A percentile compares a stretch with the other conserved stretches of the same genome.
phyloP scores from a whole-genome alignment of 2,329 filamentous ascomycete species.

The Colletotrichum echinochloae region DNA sequence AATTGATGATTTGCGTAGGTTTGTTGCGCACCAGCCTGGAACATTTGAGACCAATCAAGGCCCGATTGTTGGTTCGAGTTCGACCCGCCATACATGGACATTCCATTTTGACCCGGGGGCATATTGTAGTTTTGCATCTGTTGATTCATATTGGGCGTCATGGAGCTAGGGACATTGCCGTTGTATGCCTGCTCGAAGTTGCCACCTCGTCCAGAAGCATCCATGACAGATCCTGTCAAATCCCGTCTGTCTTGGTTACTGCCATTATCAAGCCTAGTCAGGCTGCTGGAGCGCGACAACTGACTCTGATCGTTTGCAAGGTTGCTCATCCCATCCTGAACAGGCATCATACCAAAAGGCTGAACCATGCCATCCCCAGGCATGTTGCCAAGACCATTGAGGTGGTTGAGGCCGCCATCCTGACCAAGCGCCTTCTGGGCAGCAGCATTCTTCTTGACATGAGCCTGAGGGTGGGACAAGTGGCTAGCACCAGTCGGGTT shows the following conservation, averaged over 20 bases:
- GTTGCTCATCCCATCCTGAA: constrained; percentile 69
- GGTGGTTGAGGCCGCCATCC: constrained; percentile 68
- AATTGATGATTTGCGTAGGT: constrained; percentile 70
- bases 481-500: constrained; percentile 96
- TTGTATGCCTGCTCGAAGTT: constrained; percentile 67
- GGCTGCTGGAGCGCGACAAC: constrained; percentile 70
- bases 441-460: constrained; percentile 81
- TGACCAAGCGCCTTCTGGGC: constrained; percentile 68
- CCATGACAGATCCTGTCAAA: constrained; percentile 66
- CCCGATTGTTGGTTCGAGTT: constrained; percentile 71
- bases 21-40: constrained; percentile 78
- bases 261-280: constrained; percentile 68
- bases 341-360: constrained; percentile 67
- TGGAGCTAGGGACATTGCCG: constrained; percentile 68
- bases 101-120: constrained; percentile 71
- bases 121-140: constrained; percentile 74
- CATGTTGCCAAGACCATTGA: constrained; percentile 71
- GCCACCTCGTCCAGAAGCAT: constrained; percentile 55
- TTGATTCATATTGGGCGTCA: constrained; percentile 72
- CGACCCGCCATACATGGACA: constrained; percentile 72
- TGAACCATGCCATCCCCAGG: constrained; percentile 68
- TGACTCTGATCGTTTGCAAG: constrained; percentile 71
- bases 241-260: constrained; percentile 68
- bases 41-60: constrained; percentile 84
- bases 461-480: constrained; percentile 90